These are phyloP conservation scores for Cyberlindnera maritima DNA, from an alignment of 805 yeast genomes.

Conservation along the genomic window DNA sequence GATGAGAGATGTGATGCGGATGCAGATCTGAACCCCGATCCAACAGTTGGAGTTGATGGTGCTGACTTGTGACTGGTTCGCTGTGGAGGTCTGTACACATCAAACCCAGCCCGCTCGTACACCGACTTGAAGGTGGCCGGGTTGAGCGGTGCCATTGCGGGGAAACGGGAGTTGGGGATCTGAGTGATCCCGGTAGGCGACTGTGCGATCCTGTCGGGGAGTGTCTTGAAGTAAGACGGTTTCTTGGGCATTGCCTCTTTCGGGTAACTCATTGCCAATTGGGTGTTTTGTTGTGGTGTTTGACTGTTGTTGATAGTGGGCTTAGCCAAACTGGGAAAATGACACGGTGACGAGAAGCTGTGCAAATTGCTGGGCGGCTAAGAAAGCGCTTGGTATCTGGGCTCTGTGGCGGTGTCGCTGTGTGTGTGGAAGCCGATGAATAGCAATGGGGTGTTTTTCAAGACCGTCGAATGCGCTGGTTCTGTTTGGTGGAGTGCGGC, in stretches of 20 bases:
- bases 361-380: too few species aligned
- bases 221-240: conserved; percentile 27
- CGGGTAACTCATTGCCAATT: conserved; percentile 6
- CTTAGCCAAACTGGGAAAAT: too few species aligned
- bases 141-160: conserved; percentile 62
- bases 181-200: conserved; percentile 26
- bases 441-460: too few species aligned
- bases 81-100: conserved; percentile 38
- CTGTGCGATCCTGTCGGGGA: conserved; percentile 25
- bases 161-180: conserved; percentile 50
- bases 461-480: too few species aligned
- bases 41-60: conserved; percentile 1
- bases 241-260: conserved; percentile 9
- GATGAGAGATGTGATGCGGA: conserved; percentile 14
- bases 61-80: conserved; percentile 3
- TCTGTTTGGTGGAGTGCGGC: too few species aligned
- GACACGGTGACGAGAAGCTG: too few species aligned
- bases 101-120: conserved; percentile 82
- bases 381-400: too few species aligned
- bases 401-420: too few species aligned
- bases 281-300: too few species aligned
- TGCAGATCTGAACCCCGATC: conserved; percentile 14
- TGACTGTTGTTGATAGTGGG: too few species aligned
- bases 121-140: conserved; percentile 55
- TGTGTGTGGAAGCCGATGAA: too few species aligned